phyloP scores from a whole-genome alignment of 495 filamentous ascomycete genomes.

The Coniosporium apollinis region DNA sequence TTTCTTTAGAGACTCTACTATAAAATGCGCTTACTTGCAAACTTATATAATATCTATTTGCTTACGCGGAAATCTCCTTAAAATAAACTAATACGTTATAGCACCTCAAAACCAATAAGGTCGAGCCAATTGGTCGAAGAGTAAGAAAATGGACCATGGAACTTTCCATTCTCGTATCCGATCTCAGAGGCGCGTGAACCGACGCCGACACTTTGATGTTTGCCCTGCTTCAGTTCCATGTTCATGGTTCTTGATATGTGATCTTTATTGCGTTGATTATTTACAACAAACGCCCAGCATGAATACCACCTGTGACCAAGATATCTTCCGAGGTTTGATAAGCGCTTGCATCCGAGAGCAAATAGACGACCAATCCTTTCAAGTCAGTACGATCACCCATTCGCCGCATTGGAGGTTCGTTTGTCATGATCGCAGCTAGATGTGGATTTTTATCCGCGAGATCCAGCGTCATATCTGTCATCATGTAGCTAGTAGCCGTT shows the following conservation, averaged over 20 bases:
- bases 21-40: neutral
- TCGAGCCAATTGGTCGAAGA: neutral
- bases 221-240: neutral
- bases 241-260: neutral
- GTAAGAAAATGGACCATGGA: neutral
- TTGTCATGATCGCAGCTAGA: conserved; percentile 1
- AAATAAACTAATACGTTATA: neutral
- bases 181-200: neutral
- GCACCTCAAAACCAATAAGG: neutral
- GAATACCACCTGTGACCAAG: conserved; percentile 3
- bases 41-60: neutral
- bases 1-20: neutral
- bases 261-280: neutral
- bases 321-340: conserved; percentile 4
- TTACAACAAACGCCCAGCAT: conserved; percentile 1
- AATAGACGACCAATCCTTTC: conserved; percentile 4
- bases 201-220: neutral
- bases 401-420: conserved; percentile 3
- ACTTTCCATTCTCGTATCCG: neutral
- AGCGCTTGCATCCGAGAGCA: conserved; percentile 6
- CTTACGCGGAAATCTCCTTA: neutral
- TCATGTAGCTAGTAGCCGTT: conserved; percentile 3
- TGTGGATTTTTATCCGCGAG: neutral
- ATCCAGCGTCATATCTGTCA: conserved; percentile 6
- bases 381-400: conserved; percentile 8